Evolutionary conservation across 2,329 filamentous ascomycete genomes (phyloP).

Genomic region (Periconia macrospinosa): DNA sequence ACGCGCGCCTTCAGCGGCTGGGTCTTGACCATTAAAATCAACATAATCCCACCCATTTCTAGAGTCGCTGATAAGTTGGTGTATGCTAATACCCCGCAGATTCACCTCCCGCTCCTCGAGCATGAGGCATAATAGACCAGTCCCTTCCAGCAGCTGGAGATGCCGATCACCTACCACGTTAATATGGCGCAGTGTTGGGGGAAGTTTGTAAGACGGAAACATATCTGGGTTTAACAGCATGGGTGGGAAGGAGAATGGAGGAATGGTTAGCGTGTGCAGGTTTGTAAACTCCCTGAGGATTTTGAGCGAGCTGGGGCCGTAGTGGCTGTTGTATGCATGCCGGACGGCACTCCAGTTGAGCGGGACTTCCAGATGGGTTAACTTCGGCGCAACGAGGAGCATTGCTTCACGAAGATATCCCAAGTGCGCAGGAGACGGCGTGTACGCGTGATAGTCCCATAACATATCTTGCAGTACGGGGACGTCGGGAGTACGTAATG

Average conservation of each 20-base stretch:
- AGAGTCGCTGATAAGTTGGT: neutral
- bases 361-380: neutral
- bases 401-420: neutral
- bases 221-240: neutral
- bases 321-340: neutral
- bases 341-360: neutral
- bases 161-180: neutral
- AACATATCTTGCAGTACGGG: neutral
- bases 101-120: neutral
- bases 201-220: neutral
- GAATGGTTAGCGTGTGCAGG: neutral
- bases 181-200: constrained; percentile 13
- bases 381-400: neutral
- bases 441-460: neutral
- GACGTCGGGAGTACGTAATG: neutral
- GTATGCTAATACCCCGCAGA: neutral
- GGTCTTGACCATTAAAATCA: too few relatives aligned
- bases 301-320: neutral
- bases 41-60: too few relatives aligned
- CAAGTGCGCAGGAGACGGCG: neutral
- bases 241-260: neutral
- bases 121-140: neutral
- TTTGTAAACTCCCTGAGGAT: neutral
- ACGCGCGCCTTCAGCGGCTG: too few relatives aligned
- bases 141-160: neutral